Base-by-base conservation (phyloP, 1,284 basidiomycete genomes). In the Wolfiporia cocos region DNA sequence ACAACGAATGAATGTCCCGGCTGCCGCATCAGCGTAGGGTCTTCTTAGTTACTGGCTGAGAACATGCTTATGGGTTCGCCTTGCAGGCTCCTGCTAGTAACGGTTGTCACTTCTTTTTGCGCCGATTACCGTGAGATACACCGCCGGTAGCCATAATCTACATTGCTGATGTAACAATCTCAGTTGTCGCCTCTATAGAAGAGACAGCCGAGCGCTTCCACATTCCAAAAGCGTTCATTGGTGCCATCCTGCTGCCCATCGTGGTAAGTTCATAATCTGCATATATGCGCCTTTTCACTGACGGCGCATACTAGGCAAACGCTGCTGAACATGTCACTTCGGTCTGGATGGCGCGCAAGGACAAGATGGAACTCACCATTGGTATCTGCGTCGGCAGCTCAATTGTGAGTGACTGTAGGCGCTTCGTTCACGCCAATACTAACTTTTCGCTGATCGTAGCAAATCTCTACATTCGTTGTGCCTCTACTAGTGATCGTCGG, bases 341-440 rank as follows among this genome's bases (percentile, higher is more conserved):
- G 5, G 78, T 94, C 3, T 92, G 87, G 84, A 94, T 94, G 91
- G 90, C 91, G 0, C 72, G 86, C 72, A 92, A 91, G 64, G 73
- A 77, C 49, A 86, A 88, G 58, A 92, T 91, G 81, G 87, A 91
- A 57, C 68, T 92, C 24, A 85, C 88, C 0, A 89, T 96, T 49
- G 84, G 84, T 3, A 90, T 97, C 47, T 89, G 88, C 43, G 86
- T 97, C 41, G 93, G 93, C 11, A 88, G 84, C 49, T 89, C 86
- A 4, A 95, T 97, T 49, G 86, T 87, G 51, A 51, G 81, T 70
- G 20, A 18, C 37, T 38, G 40, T 15, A 19, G 34, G 21, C 37
- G 22, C 20, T 17, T 17, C 34, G 19, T 23, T 42, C 24, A 24
- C 44, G 21, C 22, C 19, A 19, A 11, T 31, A 28, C 23, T 14